Evolutionary conservation across 257 asterid genomes (phyloP).

Genomic region (Plectranthus barbatus): DNA sequence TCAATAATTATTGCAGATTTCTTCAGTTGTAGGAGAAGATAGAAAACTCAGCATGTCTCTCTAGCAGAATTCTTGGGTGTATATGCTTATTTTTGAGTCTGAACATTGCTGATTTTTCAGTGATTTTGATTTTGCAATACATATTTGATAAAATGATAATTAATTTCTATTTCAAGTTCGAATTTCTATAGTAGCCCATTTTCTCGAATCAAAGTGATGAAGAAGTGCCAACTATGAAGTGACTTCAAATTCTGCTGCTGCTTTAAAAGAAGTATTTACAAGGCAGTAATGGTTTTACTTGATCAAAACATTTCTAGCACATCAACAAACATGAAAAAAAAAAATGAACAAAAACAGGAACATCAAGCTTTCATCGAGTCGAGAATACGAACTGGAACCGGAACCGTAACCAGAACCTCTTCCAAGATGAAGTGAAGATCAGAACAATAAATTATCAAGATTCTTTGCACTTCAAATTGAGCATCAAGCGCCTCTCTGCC

Average conservation of each 20-base stretch:
- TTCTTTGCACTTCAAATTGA: background rate
- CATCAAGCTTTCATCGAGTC: no score
- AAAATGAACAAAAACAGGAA: background rate
- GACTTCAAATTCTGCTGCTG: background rate
- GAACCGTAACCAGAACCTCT: background rate
- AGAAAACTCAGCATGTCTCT: background rate
- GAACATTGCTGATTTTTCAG: no score
- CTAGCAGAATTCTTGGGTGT: no score
- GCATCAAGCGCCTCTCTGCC: no score
- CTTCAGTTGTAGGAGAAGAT: background rate
- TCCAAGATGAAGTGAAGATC: background rate
- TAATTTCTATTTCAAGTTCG: no score
- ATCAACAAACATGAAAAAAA: background rate
- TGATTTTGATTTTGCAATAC: no score
- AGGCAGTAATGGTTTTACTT: background rate
- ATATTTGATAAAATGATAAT: no score
- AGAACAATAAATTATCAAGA: background rate
- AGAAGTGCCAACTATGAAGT: background rate
- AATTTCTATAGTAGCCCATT: no score
- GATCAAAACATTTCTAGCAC: background rate
- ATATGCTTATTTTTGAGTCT: background rate
- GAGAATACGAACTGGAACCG: background rate
- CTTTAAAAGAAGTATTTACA: slow-evolving; percentile 11
- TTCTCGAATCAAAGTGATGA: no score
- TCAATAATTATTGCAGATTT: no score